Evolutionary conservation across 2,329 filamentous ascomycete genomes (phyloP).

Genomic region (Ophiobolus disseminans): DNA sequence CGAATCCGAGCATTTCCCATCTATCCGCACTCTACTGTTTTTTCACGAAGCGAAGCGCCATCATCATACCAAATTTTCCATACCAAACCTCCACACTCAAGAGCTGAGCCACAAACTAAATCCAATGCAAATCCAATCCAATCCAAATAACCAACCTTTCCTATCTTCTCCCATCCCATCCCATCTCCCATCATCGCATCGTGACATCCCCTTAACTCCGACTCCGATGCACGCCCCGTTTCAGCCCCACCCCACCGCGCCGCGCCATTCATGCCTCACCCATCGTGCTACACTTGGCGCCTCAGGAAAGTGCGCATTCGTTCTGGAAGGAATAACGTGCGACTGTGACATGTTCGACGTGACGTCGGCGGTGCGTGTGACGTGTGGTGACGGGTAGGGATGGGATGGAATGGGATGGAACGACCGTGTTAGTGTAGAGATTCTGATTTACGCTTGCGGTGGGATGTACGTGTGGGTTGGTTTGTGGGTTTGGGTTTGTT

Average conservation of each 20-base stretch:
- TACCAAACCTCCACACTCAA: background rate
- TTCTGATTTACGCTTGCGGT: conserved; percentile 8
- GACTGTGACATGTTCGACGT: background rate
- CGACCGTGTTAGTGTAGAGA: conserved; percentile 1
- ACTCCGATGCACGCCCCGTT: conserved; percentile 5
- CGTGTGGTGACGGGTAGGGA: background rate
- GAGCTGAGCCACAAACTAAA: background rate
- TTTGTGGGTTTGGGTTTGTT: background rate
- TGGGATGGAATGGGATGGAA: background rate
- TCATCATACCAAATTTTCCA: background rate
- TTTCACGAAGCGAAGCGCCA: background rate
- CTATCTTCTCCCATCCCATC: background rate
- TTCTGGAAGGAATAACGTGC: background rate
- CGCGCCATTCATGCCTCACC: background rate
- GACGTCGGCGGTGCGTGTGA: background rate
- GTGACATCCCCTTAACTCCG: no score
- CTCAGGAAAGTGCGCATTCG: conserved; percentile 3
- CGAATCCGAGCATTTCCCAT: background rate
- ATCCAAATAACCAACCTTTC: background rate
- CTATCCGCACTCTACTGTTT: no score
- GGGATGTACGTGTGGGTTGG: conserved; percentile 1
- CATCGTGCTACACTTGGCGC: conserved; percentile 2
- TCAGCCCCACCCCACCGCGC: background rate
- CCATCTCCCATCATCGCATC: no score
- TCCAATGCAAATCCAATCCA: background rate